phyloP scores from a whole-genome alignment of 495 filamentous ascomycete species.

The Neurospora pannonica region DNA sequence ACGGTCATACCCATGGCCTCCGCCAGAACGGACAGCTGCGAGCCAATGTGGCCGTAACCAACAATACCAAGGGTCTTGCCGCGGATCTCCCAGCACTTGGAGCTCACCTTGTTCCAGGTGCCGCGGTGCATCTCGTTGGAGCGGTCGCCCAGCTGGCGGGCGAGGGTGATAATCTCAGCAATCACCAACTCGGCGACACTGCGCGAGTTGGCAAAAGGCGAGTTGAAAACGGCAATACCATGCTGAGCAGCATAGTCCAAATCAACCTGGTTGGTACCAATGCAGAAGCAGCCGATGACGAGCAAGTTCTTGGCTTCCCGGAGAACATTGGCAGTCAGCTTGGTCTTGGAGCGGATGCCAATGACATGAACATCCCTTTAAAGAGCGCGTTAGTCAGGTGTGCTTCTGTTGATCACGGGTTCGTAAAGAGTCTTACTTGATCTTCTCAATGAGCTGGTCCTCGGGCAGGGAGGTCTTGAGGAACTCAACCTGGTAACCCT shows the following conservation, averaged over 20 bases:
- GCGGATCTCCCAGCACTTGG: slow-evolving; percentile 93
- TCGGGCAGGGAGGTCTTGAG: slow-evolving; percentile 84
- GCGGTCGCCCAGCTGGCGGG: slow-evolving; percentile 86
- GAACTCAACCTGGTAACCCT: slow-evolving; percentile 95
- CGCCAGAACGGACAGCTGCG: slow-evolving; percentile 88
- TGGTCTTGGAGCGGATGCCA: slow-evolving; percentile 96
- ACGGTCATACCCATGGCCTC: slow-evolving; percentile 98
- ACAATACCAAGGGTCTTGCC: slow-evolving; percentile 96
- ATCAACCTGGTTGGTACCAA: slow-evolving; percentile 97
- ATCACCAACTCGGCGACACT: slow-evolving; percentile 96
- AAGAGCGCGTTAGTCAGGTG: slow-evolving; percentile 1
- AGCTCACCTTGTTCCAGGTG: slow-evolving; percentile 96
- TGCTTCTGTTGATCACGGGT: not conserved
- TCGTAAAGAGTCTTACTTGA: slow-evolving; percentile 51
- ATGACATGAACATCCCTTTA: slow-evolving; percentile 89
- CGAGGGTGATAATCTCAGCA: slow-evolving; percentile 81
- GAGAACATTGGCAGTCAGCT: slow-evolving; percentile 76
- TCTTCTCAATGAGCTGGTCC: slow-evolving; percentile 92
- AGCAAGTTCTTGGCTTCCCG: slow-evolving; percentile 86
- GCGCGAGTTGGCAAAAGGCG: slow-evolving; percentile 94
- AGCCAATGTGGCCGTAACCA: slow-evolving; percentile 96
- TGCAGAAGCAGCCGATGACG: slow-evolving; percentile 97
- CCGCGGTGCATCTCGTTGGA: slow-evolving; percentile 91
- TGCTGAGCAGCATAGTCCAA: slow-evolving; percentile 81
- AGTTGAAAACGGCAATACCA: slow-evolving; percentile 98